Evolutionary conservation across 108 stramenopile species (phyloP), one percentile per base, ranked within the genome.

Genomic region (Conticribra guillardii): DNA sequence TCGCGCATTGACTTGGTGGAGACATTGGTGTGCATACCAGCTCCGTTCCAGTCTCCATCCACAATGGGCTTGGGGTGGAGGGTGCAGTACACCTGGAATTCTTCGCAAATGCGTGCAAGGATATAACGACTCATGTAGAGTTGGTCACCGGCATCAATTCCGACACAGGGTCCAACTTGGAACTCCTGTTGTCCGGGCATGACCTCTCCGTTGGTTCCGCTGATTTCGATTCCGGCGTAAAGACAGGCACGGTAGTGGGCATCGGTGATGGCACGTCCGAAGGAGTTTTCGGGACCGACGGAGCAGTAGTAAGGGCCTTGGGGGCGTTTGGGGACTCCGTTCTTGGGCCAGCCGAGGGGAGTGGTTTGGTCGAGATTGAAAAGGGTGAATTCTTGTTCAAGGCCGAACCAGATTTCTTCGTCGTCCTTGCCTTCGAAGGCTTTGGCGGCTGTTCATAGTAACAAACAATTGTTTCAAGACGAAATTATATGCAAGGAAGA

Each of bases 101-200:
- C 96, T 79, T 99, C 98, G 81, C 97, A 97, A 26, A 99, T 95
- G 33, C 98, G 94, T 66, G 90, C 82, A 73, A 99, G 86, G 54
- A 99, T 95, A 91, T 97, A 99, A 64, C 98, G 95, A 32, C 84
- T 84, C 91, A 98, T 92, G 93, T 90, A 92, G 62, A 99, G 90
- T 67, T 99, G 97, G 74, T 99, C 98, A 57, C 96, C 98, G 49
- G 97, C 95, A 70, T 95, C 94, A 64, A 99, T 99, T 60, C 98
- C 98, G 33, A 95, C 90, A 75, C 96, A 99, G 34, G 98, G 98
- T 64, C 98, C 98, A 50, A 99, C 95, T 84, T 99, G 97, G 76
- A 88, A 96, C 89, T 96, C 98, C 85, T 97, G 97, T 82, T 99
- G 98, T 60, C 98, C 98, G 54, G 97, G 97, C 97, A 99, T 97